A percentile compares a stretch with the other conserved stretches of the same genome.
These are phyloP conservation scores for Elsinoe ampelina DNA, from an alignment of 2,329 filamentous ascomycete genomes.

Conservation along the genomic window DNA sequence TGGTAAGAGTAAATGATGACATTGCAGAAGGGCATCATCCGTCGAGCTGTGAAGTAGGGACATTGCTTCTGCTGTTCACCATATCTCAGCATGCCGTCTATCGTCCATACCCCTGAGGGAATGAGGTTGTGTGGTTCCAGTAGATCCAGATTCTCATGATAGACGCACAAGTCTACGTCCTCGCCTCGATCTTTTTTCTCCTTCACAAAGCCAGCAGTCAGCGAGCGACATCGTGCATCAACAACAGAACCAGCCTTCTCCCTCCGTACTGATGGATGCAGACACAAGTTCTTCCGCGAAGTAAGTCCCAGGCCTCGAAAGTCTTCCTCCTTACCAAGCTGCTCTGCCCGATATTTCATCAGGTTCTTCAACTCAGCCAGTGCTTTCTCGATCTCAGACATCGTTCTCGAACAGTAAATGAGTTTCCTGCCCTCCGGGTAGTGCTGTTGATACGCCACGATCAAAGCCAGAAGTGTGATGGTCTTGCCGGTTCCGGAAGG, in stretches of 20 bases:
- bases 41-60: conserved; percentile 88
- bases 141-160: conserved; percentile 95
- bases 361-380: conserved; percentile 80
- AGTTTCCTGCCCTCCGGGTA: conserved; percentile 90
- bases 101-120: conserved; percentile 89
- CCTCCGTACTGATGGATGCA: conserved; percentile 90
- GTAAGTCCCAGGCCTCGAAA: conserved; percentile 88
- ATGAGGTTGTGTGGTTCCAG: conserved; percentile 92
- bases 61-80: conserved; percentile 95
- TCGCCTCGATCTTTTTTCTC: conserved; percentile 96
- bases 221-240: conserved; percentile 87
- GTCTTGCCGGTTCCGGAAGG: conserved; percentile 98
- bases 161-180: conserved; percentile 86
- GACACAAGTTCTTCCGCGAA: conserved; percentile 91
- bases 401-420: conserved; percentile 95
- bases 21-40: conserved; percentile 99
- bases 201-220: conserved; percentile 94
- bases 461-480: conserved; percentile 85
- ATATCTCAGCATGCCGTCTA: conserved; percentile 80
- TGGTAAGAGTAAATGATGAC: conserved; percentile 99
- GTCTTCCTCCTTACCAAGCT: conserved; percentile 85
- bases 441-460: conserved; percentile 91
- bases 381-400: conserved; percentile 99
- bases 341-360: conserved; percentile 87
- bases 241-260: conserved; percentile 94